Evolutionary conservation across 257 asterid genomes (phyloP).

Genomic region (Schizonepeta tenuifolia): DNA sequence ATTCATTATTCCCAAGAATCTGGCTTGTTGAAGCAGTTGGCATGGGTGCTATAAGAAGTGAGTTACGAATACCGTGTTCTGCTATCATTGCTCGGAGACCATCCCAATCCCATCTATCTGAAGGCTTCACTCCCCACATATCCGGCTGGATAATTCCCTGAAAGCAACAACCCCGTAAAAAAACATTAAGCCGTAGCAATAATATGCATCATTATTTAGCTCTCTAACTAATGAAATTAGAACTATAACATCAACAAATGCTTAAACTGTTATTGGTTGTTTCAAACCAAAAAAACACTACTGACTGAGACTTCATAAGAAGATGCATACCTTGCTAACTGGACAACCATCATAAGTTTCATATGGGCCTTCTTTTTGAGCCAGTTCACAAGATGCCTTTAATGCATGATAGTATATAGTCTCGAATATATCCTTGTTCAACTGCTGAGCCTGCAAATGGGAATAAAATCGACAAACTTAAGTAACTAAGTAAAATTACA

Average conservation of each 20-base stretch:
- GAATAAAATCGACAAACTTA: not conserved
- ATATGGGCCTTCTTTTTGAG: constrained; percentile 75
- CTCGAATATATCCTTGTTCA: constrained; percentile 94
- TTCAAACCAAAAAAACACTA: not conserved
- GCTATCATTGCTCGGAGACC: constrained; percentile 67
- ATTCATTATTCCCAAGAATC: constrained; percentile 97
- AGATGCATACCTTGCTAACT: constrained; percentile 74
- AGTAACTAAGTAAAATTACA: constrained; percentile 4
- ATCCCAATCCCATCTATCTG: constrained; percentile 90
- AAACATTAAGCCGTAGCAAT: not conserved
- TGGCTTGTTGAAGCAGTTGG: constrained; percentile 99
- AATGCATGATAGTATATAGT: constrained; percentile 92
- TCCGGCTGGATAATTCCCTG: constrained; percentile 97
- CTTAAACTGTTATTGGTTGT: not conserved
- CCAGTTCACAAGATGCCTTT: constrained; percentile 85
- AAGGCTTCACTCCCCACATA: constrained; percentile 93
- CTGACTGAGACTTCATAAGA: not conserved
- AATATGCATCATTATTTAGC: not conserved
- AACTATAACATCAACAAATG: not conserved
- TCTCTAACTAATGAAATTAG: not conserved
- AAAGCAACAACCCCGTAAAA: not conserved
- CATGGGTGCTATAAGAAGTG: constrained; percentile 96
- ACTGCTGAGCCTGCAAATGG: constrained; percentile 80
- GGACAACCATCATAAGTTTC: constrained; percentile 90
- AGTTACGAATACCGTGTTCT: constrained; percentile 77